Evolutionary conservation across 2,329 filamentous ascomycete species (phyloP).

Genomic region (Grosmannia serpens): DNA sequence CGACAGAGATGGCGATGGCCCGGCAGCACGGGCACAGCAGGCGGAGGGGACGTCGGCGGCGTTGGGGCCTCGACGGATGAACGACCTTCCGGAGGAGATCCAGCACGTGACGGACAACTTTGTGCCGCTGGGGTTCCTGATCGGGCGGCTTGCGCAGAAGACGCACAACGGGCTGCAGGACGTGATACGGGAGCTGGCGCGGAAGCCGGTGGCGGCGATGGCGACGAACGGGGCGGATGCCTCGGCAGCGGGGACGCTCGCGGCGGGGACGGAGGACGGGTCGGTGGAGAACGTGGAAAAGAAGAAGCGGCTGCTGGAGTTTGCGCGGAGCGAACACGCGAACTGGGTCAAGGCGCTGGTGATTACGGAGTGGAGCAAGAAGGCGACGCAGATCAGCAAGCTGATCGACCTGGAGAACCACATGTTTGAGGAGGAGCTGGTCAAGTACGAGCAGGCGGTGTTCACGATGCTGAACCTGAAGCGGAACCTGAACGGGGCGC

Average conservation of each 20-base stretch:
- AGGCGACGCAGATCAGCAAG: constrained; percentile 67
- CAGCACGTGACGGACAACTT: constrained; percentile 66
- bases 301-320: constrained; percentile 63
- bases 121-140: constrained; percentile 61
- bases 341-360: constrained; percentile 92
- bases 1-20: constrained; percentile 31
- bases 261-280: constrained; percentile 50
- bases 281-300: constrained; percentile 60
- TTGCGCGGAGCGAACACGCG: constrained; percentile 66
- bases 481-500: constrained; percentile 56
- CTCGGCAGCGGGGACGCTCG: constrained; percentile 13
- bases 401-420: constrained; percentile 79
- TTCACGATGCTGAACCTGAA: constrained; percentile 61
- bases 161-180: constrained; percentile 69
- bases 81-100: constrained; percentile 50
- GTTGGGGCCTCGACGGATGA: constrained; percentile 26
- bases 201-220: constrained; percentile 48
- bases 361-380: constrained; percentile 79
- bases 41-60: constrained; percentile 1
- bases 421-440: constrained; percentile 47
- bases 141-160: constrained; percentile 70
- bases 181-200: constrained; percentile 57
- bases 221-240: constrained; percentile 33
- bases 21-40: constrained; percentile 8
- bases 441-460: constrained; percentile 48